Base-by-base conservation (phyloP, 352 stramenopile genomes). In the Plasmopara muralis region DNA sequence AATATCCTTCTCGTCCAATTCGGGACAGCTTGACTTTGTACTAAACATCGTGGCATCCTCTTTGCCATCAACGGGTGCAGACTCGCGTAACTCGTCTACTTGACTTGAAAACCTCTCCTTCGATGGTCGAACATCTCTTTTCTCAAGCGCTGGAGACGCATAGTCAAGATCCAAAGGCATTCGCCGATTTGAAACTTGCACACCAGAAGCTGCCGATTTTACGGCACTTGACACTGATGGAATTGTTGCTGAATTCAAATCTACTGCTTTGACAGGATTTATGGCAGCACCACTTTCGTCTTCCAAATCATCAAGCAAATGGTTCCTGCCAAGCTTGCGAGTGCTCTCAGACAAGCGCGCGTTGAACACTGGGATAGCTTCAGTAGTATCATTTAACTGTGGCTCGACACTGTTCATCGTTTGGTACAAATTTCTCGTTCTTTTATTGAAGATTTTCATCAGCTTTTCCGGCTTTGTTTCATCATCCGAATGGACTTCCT, bases 201-300 rank as follows among this genome's bases (percentile, higher is more conserved):
- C 55, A 18, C 50, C 25, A 47, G 61, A 68, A 2, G 47, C 60
- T 50, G 60, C 55, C 28, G 64, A 35, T 42, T 64, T 53, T 9
- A 25, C 60, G 6, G 52, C 46, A 16, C 18, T 44, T 20, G 46
- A 43, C 9, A 49, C 25, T 2, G 42, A 41, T 2, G 59, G 38
- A 12, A 37, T 18, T 15, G 4, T n/a, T 12, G 33, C 28, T 50
- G 41, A 25, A 9, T 54, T 57, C 20, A 64, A 34, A 9, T 60
- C 55, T 13, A 41, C 41, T n/a, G 42, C 35, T 50, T 68, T 68
- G 16, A 14, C 43, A 38, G n/a, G 33, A 20, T 45, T 49, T 5
- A 9, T 6, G 37, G 33, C 29, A 9, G 15, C n/a, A 20, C 12
- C 33, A 34, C 64, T 2, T 15, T 50, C 29, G 30, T 49, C 34